phyloP scores from a whole-genome alignment of 2,329 filamentous ascomycete genomes.

The Pyricularia sp. region DNA sequence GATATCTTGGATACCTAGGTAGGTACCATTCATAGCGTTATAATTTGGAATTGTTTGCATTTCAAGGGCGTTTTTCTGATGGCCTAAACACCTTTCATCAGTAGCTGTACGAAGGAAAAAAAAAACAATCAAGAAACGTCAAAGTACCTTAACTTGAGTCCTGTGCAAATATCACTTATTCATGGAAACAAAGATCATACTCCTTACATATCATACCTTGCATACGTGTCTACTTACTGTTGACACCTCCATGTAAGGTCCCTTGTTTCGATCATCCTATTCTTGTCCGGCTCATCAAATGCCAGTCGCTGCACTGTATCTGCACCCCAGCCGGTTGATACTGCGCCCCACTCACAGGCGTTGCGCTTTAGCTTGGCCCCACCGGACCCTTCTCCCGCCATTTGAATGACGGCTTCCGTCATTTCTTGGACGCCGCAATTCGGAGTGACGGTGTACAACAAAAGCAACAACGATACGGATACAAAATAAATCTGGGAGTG shows the following conservation, averaged over 20 bases:
- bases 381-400: constrained; percentile 10
- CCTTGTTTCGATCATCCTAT: background rate
- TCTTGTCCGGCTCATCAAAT: background rate
- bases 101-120: background rate
- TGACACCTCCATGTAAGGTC: background rate
- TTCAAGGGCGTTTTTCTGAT: background rate
- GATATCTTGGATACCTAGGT: no score
- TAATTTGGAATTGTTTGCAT: background rate
- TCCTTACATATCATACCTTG: background rate
- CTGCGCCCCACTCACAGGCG: background rate
- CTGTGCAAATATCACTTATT: background rate
- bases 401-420: constrained; percentile 16
- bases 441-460: background rate
- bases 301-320: background rate
- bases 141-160: background rate
- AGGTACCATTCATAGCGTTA: background rate
- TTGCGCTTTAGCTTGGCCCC: background rate
- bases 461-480: background rate
- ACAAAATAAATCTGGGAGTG: background rate
- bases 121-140: background rate
- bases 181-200: background rate
- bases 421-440: constrained; percentile 7
- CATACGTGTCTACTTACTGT: background rate
- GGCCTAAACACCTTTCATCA: background rate
- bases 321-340: background rate